Evolutionary conservation across 345 rosid species (phyloP).

Genomic region (Ceriops zippeliana): DNA sequence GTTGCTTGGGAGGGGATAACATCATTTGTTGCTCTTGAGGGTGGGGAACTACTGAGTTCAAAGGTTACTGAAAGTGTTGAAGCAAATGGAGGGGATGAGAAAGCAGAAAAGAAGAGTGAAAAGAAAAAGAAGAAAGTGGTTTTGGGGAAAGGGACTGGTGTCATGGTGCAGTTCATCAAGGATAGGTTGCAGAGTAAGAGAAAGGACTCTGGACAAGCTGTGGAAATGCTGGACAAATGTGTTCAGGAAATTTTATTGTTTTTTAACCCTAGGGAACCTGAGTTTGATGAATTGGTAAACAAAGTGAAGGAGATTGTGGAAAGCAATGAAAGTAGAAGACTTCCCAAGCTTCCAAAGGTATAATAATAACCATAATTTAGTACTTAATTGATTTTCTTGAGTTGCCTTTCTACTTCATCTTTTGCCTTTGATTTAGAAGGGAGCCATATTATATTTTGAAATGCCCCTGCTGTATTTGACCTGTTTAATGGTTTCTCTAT

Average conservation of each 20-base stretch:
- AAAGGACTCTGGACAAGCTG: constrained; percentile 27
- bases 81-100: constrained; percentile 35
- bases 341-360: constrained; percentile 96
- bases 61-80: constrained; percentile 31
- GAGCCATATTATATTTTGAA: background rate
- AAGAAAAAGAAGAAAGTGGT: constrained; percentile 59
- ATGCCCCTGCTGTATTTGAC: background rate
- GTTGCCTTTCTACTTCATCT: background rate
- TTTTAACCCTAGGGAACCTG: constrained; percentile 45
- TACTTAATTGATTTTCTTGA: background rate
- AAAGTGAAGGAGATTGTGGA: constrained; percentile 73
- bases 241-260: constrained; percentile 39
- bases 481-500: background rate
- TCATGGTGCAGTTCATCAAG: constrained; percentile 60
- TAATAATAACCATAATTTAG: too few relatives aligned
- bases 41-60: constrained; percentile 39
- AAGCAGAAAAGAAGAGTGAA: constrained; percentile 50
- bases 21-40: constrained; percentile 60
- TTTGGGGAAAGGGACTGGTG: constrained; percentile 69
- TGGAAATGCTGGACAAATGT: constrained; percentile 36
- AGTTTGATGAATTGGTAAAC: constrained; percentile 45
- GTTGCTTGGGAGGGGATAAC: constrained; percentile 75
- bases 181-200: constrained; percentile 43
- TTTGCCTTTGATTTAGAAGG: background rate
- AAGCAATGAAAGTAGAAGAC: constrained; percentile 85